These are phyloP conservation scores for Suhomyces panamericanus DNA, from an alignment of 1,139 yeast genomes.

Conservation along the genomic window DNA sequence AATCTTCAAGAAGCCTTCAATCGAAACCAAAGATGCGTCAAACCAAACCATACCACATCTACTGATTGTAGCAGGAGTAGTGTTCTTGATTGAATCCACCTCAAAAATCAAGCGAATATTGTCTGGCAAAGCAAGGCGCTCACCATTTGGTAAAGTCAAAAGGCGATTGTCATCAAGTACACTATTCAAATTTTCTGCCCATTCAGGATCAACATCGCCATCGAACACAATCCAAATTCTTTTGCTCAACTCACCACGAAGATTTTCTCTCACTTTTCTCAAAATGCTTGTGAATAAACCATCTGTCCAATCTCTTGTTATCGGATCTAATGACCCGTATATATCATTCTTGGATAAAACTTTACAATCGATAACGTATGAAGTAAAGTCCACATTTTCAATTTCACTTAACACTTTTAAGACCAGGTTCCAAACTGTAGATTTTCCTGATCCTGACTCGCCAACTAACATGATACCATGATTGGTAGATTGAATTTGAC, in stretches of 20 bases:
- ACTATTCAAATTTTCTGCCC: conserved; percentile 91
- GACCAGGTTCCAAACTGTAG: conserved; percentile 53
- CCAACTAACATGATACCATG: conserved; percentile 88
- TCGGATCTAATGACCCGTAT: conserved; percentile 69
- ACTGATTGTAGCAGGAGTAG: conserved; percentile 91
- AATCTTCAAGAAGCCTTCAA: conserved; percentile 22
- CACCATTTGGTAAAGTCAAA: conserved; percentile 87
- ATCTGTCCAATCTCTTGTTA: conserved; percentile 92
- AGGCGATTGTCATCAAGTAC: conserved; percentile 85
- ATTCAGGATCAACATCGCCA: conserved; percentile 91
- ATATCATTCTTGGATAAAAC: conserved; percentile 64
- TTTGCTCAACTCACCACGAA: conserved; percentile 57
- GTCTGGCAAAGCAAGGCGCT: conserved; percentile 65
- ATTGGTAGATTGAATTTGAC: conserved; percentile 61
- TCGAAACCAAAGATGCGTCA: conserved; percentile 32
- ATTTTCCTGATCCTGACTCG: conserved; percentile 72
- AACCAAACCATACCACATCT: conserved; percentile 92
- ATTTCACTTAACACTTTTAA: conserved; percentile 42
- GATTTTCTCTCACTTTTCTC: conserved; percentile 57
- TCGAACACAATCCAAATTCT: conserved; percentile 83
- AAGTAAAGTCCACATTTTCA: conserved; percentile 37
- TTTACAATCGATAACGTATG: conserved; percentile 69
- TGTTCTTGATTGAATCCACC: conserved; percentile 60
- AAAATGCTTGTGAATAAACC: conserved; percentile 76
- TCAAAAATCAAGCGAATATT: conserved; percentile 75